phyloP scores from a whole-genome alignment of 1,139 yeast genomes.

The Yamadazyma membranifaciens region DNA sequence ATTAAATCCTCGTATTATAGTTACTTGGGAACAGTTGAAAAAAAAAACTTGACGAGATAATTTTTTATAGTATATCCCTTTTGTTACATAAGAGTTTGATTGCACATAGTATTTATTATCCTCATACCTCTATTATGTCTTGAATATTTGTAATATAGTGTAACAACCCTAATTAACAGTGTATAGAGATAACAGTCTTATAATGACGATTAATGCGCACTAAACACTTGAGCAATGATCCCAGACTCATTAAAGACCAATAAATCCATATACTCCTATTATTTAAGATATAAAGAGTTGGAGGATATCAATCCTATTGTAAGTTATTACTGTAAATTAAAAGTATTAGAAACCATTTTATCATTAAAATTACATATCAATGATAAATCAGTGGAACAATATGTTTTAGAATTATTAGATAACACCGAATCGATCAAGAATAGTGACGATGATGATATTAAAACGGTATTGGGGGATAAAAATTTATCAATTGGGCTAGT shows the following conservation, averaged over 20 bases:
- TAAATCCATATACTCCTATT: conserved; percentile 35
- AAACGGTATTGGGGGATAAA: conserved; percentile 53
- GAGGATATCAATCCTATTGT: conserved; percentile 51
- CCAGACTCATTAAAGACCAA: conserved; percentile 14
- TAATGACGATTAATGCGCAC: too few relatives aligned
- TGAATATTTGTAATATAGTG: too few relatives aligned
- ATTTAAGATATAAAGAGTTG: conserved; percentile 52
- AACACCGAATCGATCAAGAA: conserved; percentile 56
- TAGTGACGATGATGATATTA: conserved; percentile 36
- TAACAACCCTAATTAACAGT: too few relatives aligned
- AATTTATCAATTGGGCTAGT: conserved; percentile 58
- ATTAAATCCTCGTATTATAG: neutral
- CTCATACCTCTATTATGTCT: neutral
- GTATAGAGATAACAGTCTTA: too few relatives aligned
- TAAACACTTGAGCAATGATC: conserved; percentile 5
- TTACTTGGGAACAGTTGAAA: too few relatives aligned
- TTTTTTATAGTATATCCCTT: too few relatives aligned
- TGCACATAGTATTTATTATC: neutral
- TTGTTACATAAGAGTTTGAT: too few relatives aligned
- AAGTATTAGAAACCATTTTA: conserved; percentile 67
- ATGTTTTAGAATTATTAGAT: conserved; percentile 60
- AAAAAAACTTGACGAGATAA: too few relatives aligned
- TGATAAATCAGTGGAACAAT: conserved; percentile 52
- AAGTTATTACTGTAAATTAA: conserved; percentile 55
- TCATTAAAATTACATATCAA: conserved; percentile 54